Evolutionary conservation across 108 stramenopile species (phyloP), one percentile per base, ranked within the genome.

Genomic region (Parietichytrium sp.): DNA sequence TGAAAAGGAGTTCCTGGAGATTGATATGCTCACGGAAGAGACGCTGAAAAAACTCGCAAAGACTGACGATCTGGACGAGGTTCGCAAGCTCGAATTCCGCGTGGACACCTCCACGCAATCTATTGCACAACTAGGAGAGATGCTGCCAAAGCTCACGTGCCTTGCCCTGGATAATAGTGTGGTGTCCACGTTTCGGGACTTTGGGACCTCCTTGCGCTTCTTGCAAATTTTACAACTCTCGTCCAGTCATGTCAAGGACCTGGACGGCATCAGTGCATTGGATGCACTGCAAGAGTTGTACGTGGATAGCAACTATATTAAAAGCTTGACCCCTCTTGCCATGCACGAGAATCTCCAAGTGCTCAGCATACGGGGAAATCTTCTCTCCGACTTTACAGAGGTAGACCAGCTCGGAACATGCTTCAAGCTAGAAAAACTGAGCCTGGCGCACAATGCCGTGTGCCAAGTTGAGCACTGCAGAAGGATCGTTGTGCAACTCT

Each of bases 251-350:
- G 61, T 89, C 50, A 25, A 36, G 20, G 87, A 87, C 26, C 50
- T 89, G 26, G 89, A 89, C 42, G 89, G 89, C 7, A 88, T 89
- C 33, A 83, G 78, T 10, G 86, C 86, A 3, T 51, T 89, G 8
- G 82, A 53, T 48, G 80, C 79, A 2, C 85, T 89, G 13, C 82
- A 83, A 29, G 85, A 88, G 83, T 51, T 89, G 49, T 55, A 36
- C 54, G 10, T 89, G 20, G 20, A 53, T 31, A 48, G 47, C 20
- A 89, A 89, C 30, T 52, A 49, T 18, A 42, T 89, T 15, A 33
- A 27, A 13, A 85, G 87, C 47, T 47, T 89, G 31, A 86, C 88
- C 3, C 86, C 89, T 18, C 84, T 89, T 12, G 87, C 89, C 7
- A 85, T 86, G 51, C 89, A 89, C 83, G 86, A 86, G 47, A 30